Evolutionary conservation across 805 yeast genomes (phyloP), one percentile per base, ranked within the genome.

Genomic region (Zygoascus tannicola): DNA sequence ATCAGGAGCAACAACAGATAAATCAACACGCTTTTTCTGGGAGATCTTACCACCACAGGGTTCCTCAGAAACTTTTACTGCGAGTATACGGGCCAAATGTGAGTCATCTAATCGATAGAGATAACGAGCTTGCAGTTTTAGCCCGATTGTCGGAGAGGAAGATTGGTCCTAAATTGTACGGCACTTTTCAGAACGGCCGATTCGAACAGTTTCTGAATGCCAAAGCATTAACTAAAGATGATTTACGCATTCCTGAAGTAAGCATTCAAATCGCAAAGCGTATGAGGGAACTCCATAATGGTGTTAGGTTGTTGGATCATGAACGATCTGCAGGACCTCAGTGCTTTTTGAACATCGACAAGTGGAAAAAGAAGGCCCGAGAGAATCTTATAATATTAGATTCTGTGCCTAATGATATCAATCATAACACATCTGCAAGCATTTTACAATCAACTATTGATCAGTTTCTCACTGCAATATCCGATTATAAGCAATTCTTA

Each of bases 121-220:
- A 83, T 18, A 70, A 72, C 48, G 98, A 92, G 62, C 71, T 92
- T 51, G 70, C 73, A 42, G 75, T 81, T 2, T 69, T 92, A 45
- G 75, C 78, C 21, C 78, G 92, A 57, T 71, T 92, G 49, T 81
- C 94, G 0, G 68, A 70, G 40, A 78, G 80, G 51, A 77, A 78
- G 44, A 90, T 92, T 49, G 98, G 98, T 0, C 96, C 98, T 1
- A 74, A 78, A 49, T 64, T 92, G 41, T 69, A 85, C 56, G 98
- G 98, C 2, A 85, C 90, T 38, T 92, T 92, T 61, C 67, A 78
- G 36, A 92, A 92, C 59, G 98, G 98, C 40, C 70, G 98, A 49
- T 81, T 92, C 54, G 98, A 92, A 65, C 97, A 92, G 64, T 92
- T 81, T 56, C 67, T 92, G 50, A 82, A 90, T 46, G 90, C 94